phyloP scores from a whole-genome alignment of 2,329 filamentous ascomycete genomes.

The Colletotrichum sp. region DNA sequence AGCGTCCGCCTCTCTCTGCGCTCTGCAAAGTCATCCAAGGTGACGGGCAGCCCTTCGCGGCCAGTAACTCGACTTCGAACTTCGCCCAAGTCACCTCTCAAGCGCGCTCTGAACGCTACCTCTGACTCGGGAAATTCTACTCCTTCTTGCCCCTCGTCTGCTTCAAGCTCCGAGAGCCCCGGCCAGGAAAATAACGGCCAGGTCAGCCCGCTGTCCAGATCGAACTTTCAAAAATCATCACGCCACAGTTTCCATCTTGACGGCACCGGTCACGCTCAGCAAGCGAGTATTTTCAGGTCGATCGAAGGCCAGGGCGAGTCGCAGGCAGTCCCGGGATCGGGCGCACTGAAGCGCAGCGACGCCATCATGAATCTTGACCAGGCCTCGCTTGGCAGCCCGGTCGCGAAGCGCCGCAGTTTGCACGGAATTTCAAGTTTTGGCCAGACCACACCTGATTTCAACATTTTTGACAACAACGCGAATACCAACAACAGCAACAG shows the following conservation, averaged over 20 bases:
- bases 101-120: slow-evolving; percentile 75
- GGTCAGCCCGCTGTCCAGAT: slow-evolving; percentile 47
- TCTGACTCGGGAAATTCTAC: slow-evolving; percentile 62
- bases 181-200: slow-evolving; percentile 52
- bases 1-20: slow-evolving; percentile 71
- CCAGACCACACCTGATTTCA: slow-evolving; percentile 62
- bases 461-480: slow-evolving; percentile 72
- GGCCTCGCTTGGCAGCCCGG: slow-evolving; percentile 78
- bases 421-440: slow-evolving; percentile 73
- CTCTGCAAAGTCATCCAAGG: slow-evolving; percentile 65
- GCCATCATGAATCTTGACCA: slow-evolving; percentile 88
- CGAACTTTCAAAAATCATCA: slow-evolving; percentile 51
- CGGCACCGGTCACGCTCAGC: slow-evolving; percentile 57
- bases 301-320: slow-evolving; percentile 59
- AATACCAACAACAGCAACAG: slow-evolving; percentile 45
- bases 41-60: slow-evolving; percentile 57
- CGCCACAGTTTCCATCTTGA: slow-evolving; percentile 65
- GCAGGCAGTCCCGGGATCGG: slow-evolving; percentile 50
- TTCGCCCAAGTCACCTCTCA: slow-evolving; percentile 81
- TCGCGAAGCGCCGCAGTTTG: slow-evolving; percentile 88
- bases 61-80: slow-evolving; percentile 67
- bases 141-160: slow-evolving; percentile 64
- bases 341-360: slow-evolving; percentile 91
- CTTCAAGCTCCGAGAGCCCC: slow-evolving; percentile 44
- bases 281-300: slow-evolving; percentile 52